These are phyloP conservation scores for Lachnellula subtilissima DNA, from an alignment of 2,329 filamentous ascomycete genomes.

Conservation along the genomic window DNA sequence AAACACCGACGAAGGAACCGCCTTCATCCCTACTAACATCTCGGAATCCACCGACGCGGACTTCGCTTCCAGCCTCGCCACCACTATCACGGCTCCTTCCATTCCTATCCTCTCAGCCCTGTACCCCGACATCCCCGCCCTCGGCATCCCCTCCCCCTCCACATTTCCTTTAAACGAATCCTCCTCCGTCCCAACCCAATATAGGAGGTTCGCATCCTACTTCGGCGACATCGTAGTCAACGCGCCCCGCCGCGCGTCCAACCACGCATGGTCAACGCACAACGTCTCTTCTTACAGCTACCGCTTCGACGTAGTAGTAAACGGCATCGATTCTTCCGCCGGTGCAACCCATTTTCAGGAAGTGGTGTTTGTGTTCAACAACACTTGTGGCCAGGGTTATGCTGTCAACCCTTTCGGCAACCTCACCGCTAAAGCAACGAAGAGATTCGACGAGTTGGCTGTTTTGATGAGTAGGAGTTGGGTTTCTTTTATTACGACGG, in stretches of 20 bases:
- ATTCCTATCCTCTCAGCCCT: slow-evolving; percentile 35
- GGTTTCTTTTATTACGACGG: slow-evolving; percentile 10
- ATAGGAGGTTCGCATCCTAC: slow-evolving; percentile 8
- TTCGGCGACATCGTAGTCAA: slow-evolving; percentile 15
- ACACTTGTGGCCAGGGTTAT: slow-evolving; percentile 44
- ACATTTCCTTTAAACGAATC: slow-evolving; percentile 13
- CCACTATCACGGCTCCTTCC: neutral
- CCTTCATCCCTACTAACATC: slow-evolving; percentile 35
- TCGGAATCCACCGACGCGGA: slow-evolving; percentile 26
- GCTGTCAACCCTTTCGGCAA: slow-evolving; percentile 33
- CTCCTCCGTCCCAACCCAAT: slow-evolving; percentile 18
- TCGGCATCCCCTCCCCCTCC: slow-evolving; percentile 41
- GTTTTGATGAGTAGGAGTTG: slow-evolving; percentile 11
- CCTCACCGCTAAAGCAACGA: neutral
- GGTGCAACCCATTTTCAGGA: slow-evolving; percentile 42
- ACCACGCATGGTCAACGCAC: slow-evolving; percentile 11
- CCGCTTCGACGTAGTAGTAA: slow-evolving; percentile 40
- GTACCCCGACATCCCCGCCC: slow-evolving; percentile 46
- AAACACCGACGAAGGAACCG: slow-evolving; percentile 33
- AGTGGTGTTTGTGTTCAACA: slow-evolving; percentile 51
- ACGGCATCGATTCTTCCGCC: slow-evolving; percentile 22
- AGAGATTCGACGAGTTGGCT: slow-evolving; percentile 7
- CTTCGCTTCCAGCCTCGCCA: slow-evolving; percentile 5
- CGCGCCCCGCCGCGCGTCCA: slow-evolving; percentile 7
- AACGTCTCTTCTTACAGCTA: slow-evolving; percentile 33